Evolutionary conservation across 495 filamentous ascomycete species (phyloP).

Genomic region (Neurospora sp.): DNA sequence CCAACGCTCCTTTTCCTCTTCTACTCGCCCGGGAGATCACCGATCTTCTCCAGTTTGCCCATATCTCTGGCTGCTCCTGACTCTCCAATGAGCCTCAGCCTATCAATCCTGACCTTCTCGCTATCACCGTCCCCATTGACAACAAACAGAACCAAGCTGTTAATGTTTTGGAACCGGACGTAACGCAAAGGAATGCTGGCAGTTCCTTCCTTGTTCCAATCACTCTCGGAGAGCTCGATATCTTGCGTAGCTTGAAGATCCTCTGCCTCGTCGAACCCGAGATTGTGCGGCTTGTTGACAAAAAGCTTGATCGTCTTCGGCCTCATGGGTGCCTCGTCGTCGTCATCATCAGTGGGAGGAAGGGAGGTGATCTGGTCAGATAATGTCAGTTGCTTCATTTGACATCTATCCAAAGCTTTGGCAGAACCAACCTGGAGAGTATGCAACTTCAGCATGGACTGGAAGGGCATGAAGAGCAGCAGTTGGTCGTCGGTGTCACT

Average conservation of each 20-base stretch:
- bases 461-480: conserved; percentile 88
- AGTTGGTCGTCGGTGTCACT: conserved; percentile 98
- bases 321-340: conserved; percentile 66
- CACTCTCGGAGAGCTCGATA: conserved; percentile 57
- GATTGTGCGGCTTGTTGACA: conserved; percentile 73
- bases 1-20: no score
- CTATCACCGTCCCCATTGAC: conserved; percentile 73
- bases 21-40: conserved; percentile 60
- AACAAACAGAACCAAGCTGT: conserved; percentile 77
- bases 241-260: conserved; percentile 69
- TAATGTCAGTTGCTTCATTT: conserved; percentile 7
- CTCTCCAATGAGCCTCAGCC: conserved; percentile 80
- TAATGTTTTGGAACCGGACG: conserved; percentile 94
- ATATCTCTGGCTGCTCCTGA: conserved; percentile 84
- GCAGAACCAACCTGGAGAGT: conserved; percentile 47
- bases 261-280: conserved; percentile 93
- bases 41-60: conserved; percentile 94
- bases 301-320: conserved; percentile 80
- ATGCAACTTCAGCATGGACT: conserved; percentile 81
- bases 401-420: neutral
- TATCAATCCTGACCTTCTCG: conserved; percentile 80
- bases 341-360: conserved; percentile 45
- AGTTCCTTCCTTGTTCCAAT: conserved; percentile 89
- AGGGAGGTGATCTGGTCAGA: conserved; percentile 65
- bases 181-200: conserved; percentile 76